Base-by-base conservation (phyloP, 1,139 yeast species). In the Komagataea norvegica region DNA sequence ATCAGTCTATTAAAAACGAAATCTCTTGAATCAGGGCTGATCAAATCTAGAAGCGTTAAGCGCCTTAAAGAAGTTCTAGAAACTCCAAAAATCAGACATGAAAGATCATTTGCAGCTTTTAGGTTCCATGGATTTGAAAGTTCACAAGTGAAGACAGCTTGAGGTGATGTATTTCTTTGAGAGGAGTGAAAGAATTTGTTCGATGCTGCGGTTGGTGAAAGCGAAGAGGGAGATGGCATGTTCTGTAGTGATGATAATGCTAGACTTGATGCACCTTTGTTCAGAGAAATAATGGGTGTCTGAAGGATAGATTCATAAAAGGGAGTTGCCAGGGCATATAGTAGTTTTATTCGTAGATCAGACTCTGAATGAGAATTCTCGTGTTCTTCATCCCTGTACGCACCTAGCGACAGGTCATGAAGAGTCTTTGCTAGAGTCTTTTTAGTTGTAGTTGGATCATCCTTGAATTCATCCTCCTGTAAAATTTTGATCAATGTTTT, bases 41-140 rank as follows among this genome's bases (percentile, higher is more conserved):
- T 77, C 44, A 87, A 68, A 56, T 86, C 95, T 65, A 85, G 67
- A 31, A 89, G 67, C 1, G 87, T 74, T 37, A 82, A 61, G 14
- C 79, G 70, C 33, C 73, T 71, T 34, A 88, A 67, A 34, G 81
- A 79, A 23, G 67, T 68, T 52, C 79, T 77, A 43, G 85, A 77
- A 9, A 84, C 77, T 14, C 96, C 96, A 64, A 88, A 85, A 67
- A 85, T 79, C 46, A 87, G 68, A 55, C 95, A 84, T 0, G 96
- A 95, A 50, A 87, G 67, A 60, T 89, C 96, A 55, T 89, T 89
- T 8, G 94, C 89, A 7, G 94, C 89, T 49, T 77, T 76, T 32
- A 89, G 74, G 16, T 69, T 62, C 87, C 93, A 89, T 0, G 96
- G 96, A 34, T 74, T 70, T n/a, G 73, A 76, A 15, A 74, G 65